Evolutionary conservation across 2,329 filamentous ascomycete genomes (phyloP).

Genomic region (Scedosporium minutisporum): DNA sequence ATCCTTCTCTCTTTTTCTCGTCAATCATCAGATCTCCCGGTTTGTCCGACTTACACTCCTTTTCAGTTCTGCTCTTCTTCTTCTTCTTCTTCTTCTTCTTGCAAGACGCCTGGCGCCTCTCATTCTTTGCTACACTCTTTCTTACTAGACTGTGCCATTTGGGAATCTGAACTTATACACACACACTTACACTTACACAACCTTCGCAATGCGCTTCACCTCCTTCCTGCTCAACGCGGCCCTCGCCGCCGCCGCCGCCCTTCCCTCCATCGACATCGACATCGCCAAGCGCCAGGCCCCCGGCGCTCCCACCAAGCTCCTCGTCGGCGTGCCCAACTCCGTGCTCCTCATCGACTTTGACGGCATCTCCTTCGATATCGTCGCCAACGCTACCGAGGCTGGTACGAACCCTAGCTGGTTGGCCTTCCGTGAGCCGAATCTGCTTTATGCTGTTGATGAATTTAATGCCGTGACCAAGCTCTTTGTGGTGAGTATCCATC

Average conservation of each 20-base stretch:
- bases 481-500: conserved; percentile 16
- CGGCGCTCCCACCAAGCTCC: conserved; percentile 17
- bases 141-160: neutral
- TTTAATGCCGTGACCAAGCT: conserved; percentile 27
- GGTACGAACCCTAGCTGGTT: conserved; percentile 36
- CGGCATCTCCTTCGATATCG: conserved; percentile 26
- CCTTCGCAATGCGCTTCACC: neutral
- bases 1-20: neutral
- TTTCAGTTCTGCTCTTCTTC: neutral
- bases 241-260: conserved; percentile 2
- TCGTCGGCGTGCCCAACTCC: conserved; percentile 29
- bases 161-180: neutral
- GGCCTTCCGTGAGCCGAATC: conserved; percentile 26
- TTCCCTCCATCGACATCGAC: neutral
- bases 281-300: neutral
- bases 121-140: neutral
- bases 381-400: conserved; percentile 21
- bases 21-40: neutral
- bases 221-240: conserved; percentile 1
- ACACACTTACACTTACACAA: neutral
- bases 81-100: neutral
- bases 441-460: conserved; percentile 39
- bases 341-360: conserved; percentile 33
- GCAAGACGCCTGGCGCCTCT: conserved; percentile 1
- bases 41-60: neutral